These are phyloP conservation scores for Combretum micranthum DNA, from an alignment of 345 rosid genomes.

Conservation along the genomic window DNA sequence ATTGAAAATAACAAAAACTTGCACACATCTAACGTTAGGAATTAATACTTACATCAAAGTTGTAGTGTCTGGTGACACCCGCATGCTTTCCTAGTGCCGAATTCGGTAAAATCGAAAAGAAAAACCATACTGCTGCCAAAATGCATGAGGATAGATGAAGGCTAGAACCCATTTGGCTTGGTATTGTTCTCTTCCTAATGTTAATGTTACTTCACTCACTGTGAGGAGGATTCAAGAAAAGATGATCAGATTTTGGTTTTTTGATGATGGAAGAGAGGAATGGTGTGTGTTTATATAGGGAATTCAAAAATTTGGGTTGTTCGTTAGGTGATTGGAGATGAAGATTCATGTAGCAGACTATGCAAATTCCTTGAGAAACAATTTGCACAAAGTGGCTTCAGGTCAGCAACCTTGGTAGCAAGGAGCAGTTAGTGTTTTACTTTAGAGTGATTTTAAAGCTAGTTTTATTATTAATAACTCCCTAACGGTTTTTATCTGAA, in stretches of 20 bases:
- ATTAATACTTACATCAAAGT: constrained; percentile 25
- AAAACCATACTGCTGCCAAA: too few relatives aligned
- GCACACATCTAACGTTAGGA: neutral
- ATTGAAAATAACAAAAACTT: neutral
- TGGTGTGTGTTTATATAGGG: constrained; percentile 18
- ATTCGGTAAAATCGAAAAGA: constrained; percentile 15
- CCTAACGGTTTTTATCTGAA: too few relatives aligned
- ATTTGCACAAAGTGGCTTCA: too few relatives aligned
- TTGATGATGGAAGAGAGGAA: constrained; percentile 8
- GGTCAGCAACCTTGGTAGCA: too few relatives aligned
- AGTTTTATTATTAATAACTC: too few relatives aligned
- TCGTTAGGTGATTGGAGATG: constrained; percentile 29
- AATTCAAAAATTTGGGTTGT: neutral
- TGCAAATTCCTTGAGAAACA: neutral
- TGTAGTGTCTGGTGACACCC: constrained; percentile 37
- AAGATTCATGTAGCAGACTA: neutral
- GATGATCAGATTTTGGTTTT: neutral
- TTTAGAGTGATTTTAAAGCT: too few relatives aligned
- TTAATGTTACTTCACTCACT: neutral
- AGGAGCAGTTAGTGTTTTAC: too few relatives aligned
- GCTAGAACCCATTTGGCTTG: constrained; percentile 12
- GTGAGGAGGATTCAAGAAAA: neutral
- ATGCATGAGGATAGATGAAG: too few relatives aligned
- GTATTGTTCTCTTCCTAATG: neutral
- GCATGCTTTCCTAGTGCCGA: constrained; percentile 27